Evolutionary conservation across 2,329 filamentous ascomycete genomes (phyloP).

Genomic region (Fusarium stilboides): DNA sequence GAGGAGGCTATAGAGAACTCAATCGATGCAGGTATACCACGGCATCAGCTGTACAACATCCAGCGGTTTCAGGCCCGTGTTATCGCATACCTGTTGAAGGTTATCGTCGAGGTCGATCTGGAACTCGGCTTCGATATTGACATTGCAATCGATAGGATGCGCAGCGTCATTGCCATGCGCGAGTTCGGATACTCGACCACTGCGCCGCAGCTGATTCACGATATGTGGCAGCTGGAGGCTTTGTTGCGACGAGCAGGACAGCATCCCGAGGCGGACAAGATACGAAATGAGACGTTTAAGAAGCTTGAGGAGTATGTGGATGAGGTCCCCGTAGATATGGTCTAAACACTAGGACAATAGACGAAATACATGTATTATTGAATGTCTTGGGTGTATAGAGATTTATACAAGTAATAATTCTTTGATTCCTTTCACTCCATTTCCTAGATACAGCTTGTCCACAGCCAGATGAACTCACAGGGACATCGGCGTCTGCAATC

Average conservation of each 20-base stretch:
- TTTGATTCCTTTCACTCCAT: too few species aligned
- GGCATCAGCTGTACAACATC: neutral
- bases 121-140: slow-evolving; percentile 11
- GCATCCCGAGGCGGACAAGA: neutral
- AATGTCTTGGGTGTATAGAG: too few species aligned
- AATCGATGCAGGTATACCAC: neutral
- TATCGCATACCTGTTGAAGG: slow-evolving; percentile 24
- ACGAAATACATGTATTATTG: too few species aligned
- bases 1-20: neutral
- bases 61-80: slow-evolving; percentile 14
- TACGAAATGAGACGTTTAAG: neutral
- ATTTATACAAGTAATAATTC: too few species aligned
- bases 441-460: too few species aligned
- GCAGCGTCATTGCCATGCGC: slow-evolving; percentile 10
- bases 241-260: slow-evolving; percentile 4
- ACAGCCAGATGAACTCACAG: too few species aligned
- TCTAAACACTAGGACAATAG: neutral
- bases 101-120: slow-evolving; percentile 13
- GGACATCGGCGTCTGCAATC: too few species aligned
- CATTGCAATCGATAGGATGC: slow-evolving; percentile 21
- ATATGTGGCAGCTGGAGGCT: slow-evolving; percentile 23
- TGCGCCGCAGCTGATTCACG: slow-evolving; percentile 22
- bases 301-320: slow-evolving; percentile 10
- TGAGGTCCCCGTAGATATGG: neutral
- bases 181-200: slow-evolving; percentile 18